These are phyloP conservation scores for Phialophora expanda DNA, from an alignment of 2,329 filamentous ascomycete genomes.

Conservation along the genomic window DNA sequence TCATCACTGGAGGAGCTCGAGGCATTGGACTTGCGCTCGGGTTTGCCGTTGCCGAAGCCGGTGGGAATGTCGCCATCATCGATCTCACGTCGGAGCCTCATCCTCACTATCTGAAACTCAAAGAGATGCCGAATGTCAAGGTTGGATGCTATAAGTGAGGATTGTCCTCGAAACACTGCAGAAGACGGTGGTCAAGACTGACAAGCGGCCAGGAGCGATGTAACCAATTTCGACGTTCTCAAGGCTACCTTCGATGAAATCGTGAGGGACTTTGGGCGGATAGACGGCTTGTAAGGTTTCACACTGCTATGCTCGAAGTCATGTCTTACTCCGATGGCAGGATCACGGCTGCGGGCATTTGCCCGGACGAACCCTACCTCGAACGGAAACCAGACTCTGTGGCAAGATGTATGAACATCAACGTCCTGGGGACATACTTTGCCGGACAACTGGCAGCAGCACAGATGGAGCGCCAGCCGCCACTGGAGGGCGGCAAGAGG, in stretches of 20 bases:
- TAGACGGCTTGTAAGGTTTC: conserved; percentile 23
- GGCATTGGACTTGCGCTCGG: conserved; percentile 30
- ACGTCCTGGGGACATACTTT: conserved; percentile 40
- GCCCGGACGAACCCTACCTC: conserved; percentile 41
- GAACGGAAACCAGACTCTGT: conserved; percentile 38
- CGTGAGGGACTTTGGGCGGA: conserved; percentile 19
- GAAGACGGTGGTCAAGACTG: neutral
- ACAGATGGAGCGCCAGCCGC: conserved; percentile 7
- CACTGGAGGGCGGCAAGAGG: neutral
- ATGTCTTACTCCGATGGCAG: conserved; percentile 4
- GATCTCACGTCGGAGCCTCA: conserved; percentile 24
- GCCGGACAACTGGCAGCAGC: conserved; percentile 38
- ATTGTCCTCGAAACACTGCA: neutral
- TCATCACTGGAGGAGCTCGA: conserved; percentile 31
- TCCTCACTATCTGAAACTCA: conserved; percentile 17
- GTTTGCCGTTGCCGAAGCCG: conserved; percentile 24
- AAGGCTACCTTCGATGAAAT: conserved; percentile 15
- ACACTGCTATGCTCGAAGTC: neutral
- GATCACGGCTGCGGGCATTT: conserved; percentile 42
- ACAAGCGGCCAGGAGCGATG: conserved; percentile 17
- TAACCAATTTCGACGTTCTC: conserved; percentile 11
- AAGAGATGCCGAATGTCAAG: conserved; percentile 9
- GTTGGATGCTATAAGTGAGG: conserved; percentile 14
- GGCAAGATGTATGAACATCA: conserved; percentile 45
- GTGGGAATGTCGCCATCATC: conserved; percentile 29